A percentile compares a stretch with the other conserved stretches of the same genome.
phyloP scores from a whole-genome alignment of 2,329 filamentous ascomycete genomes.

The Ascochyta fabae region DNA sequence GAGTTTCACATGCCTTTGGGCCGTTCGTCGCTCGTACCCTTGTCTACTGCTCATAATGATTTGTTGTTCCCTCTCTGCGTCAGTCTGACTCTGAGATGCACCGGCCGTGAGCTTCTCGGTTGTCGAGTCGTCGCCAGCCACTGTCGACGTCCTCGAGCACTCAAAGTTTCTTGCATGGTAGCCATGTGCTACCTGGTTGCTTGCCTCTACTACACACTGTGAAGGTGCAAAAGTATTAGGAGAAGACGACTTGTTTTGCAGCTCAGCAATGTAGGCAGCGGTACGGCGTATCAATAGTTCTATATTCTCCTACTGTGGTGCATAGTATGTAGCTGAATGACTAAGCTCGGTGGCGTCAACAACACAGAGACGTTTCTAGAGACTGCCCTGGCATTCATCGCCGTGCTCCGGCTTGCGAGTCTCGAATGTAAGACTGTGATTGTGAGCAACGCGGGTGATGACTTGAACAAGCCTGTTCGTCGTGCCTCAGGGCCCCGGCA shows the following conservation, averaged over 20 bases:
- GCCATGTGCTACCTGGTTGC: too few species aligned
- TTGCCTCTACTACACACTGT: too few species aligned
- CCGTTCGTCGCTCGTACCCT: background rate
- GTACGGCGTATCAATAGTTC: background rate
- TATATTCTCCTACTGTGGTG: background rate
- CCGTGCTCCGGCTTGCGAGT: background rate
- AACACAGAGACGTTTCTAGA: background rate
- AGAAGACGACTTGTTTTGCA: background rate
- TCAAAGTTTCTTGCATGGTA: too few species aligned
- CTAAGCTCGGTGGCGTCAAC: background rate
- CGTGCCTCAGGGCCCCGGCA: constrained; percentile 4
- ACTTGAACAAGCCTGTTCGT: background rate
- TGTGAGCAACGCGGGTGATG: background rate
- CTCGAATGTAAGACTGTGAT: background rate
- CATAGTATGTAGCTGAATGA: background rate
- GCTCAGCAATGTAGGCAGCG: background rate
- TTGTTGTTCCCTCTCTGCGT: background rate
- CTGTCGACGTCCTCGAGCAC: too few species aligned
- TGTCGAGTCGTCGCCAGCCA: too few species aligned
- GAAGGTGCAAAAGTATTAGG: too few species aligned
- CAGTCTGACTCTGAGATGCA: background rate
- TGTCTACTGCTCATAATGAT: background rate
- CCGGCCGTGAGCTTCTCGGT: background rate
- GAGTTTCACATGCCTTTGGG: background rate
- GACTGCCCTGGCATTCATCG: background rate